Base-by-base conservation (phyloP, 2,329 filamentous ascomycete genomes). In the Botrytis galanthina region DNA sequence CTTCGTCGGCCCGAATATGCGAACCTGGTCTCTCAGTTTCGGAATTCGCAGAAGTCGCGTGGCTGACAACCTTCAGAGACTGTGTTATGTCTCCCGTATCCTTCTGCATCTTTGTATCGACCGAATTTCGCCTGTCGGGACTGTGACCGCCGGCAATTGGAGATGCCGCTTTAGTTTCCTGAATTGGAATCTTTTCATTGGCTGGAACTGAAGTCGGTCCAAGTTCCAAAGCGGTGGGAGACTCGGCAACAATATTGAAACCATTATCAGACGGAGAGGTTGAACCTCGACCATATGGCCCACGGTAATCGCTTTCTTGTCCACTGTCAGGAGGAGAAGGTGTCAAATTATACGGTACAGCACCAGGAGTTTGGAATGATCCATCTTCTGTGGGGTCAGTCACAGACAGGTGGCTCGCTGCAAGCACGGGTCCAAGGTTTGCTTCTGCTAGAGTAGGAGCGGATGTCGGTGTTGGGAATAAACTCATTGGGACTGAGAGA, bases 331-430 rank as follows among this genome's bases (percentile, higher is more conserved):
- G 26, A 42, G 66, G 66, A 32, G 66, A 68, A 32, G 66, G 66
- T 1, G 66, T 57, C 26, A 68, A 32, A 20, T 68, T 68, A 37
- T 68, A 68, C 39, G 66, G 66, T 32, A 68, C 18, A 20, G 66
- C 66, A 42, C 66, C 66, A 29, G 66, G 66, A 7, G 48, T 57
- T n/a, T 57, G 66, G 48, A 57, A 57, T 57, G 35, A 42, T 42
- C 20, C 29, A 35, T 5, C 12, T 16, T 66, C 20, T 48, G 22
- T 9, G 12, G 29, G 42, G 29, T 18, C 66, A 57, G n/a, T 44
- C 18, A 57, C 48, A 18, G 35, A 32, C 4, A 37, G 26, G 5
- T 29, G 37, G 18, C 37, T 29, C 57, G 66, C 14, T 42, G 16
- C 29, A 42, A 32, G 2, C 18, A 42, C 20, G 8, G 2, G 5